phyloP scores from a whole-genome alignment of 768 basidiomycete genomes.

The Russula dissimulans region DNA sequence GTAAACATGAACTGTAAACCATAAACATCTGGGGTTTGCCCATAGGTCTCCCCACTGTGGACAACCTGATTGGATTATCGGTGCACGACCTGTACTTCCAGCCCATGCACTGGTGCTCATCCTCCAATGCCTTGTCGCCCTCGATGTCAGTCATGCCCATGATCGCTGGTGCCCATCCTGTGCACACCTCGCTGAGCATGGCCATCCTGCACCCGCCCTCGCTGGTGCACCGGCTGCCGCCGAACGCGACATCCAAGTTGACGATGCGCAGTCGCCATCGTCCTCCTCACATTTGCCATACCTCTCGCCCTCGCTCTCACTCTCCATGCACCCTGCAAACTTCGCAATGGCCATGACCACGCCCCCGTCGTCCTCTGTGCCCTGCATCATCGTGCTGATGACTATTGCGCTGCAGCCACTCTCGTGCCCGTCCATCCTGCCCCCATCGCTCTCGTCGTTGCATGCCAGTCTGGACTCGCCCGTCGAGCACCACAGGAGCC shows the following conservation, averaged over 20 bases:
- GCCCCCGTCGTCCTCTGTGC: slow-evolving; percentile 60
- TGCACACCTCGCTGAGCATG: slow-evolving; percentile 40
- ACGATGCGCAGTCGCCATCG: slow-evolving; percentile 58
- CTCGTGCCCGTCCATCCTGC: slow-evolving; percentile 76
- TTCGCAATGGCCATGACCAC: slow-evolving; percentile 61
- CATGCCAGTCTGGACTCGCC: slow-evolving; percentile 18
- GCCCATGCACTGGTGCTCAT: slow-evolving; percentile 51
- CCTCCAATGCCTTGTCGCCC: slow-evolving; percentile 37
- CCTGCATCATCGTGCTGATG: slow-evolving; percentile 39
- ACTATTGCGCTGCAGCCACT: slow-evolving; percentile 36
- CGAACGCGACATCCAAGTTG: slow-evolving; percentile 37
- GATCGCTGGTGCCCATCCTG: slow-evolving; percentile 18
- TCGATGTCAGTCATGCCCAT: slow-evolving; percentile 34
- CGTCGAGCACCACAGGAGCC: slow-evolving; percentile 26
- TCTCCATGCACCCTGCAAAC: slow-evolving; percentile 45
- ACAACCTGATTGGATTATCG: slow-evolving; percentile 63
- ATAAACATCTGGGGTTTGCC: not conserved
- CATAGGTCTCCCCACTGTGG: slow-evolving; percentile 70
- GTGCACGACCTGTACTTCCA: slow-evolving; percentile 61
- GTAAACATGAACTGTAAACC: not conserved
- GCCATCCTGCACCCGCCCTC: slow-evolving; percentile 70
- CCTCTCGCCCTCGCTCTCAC: slow-evolving; percentile 48
- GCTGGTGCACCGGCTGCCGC: slow-evolving; percentile 49
- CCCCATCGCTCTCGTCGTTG: slow-evolving; percentile 70
- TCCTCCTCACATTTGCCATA: slow-evolving; percentile 35